Evolutionary conservation across 768 basidiomycete genomes (phyloP).

Genomic region (Dacryopinax spathularia): DNA sequence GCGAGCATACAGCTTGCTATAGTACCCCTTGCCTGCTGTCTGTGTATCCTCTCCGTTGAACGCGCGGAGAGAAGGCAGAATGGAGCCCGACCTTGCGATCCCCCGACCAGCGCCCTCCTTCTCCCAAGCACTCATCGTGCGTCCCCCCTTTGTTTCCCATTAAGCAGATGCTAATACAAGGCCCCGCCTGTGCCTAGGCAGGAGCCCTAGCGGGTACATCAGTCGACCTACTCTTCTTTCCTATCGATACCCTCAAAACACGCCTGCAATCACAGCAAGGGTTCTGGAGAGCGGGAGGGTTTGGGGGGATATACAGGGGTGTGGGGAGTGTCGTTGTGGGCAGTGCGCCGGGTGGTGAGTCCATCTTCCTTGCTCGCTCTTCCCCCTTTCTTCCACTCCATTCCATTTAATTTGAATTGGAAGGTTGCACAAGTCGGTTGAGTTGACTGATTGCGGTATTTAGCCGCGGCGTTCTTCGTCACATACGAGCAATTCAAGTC

Average conservation of each 20-base stretch:
- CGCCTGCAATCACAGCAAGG: constrained; percentile 81
- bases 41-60: no score
- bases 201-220: constrained; percentile 85
- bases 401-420: not conserved
- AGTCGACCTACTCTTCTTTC: constrained; percentile 92
- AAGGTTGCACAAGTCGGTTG: not conserved
- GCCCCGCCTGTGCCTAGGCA: constrained; percentile 33
- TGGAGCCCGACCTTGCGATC: no score
- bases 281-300: constrained; percentile 72
- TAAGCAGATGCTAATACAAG: not conserved
- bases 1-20: no score
- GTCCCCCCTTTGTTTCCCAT: not conserved
- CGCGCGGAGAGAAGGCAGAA: no score
- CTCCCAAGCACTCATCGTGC: not conserved
- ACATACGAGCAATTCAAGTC: constrained; percentile 83
- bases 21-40: no score
- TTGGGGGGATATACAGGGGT: constrained; percentile 82
- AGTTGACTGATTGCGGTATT: not conserved
- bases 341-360: constrained; percentile 82
- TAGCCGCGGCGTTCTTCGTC: constrained; percentile 91
- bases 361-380: not conserved
- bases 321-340: constrained; percentile 89
- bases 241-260: constrained; percentile 93
- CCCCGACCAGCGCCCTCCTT: not conserved
- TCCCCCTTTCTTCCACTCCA: not conserved